phyloP scores from a whole-genome alignment of 2,329 filamentous ascomycete species.

The Hypoxylon sp. region DNA sequence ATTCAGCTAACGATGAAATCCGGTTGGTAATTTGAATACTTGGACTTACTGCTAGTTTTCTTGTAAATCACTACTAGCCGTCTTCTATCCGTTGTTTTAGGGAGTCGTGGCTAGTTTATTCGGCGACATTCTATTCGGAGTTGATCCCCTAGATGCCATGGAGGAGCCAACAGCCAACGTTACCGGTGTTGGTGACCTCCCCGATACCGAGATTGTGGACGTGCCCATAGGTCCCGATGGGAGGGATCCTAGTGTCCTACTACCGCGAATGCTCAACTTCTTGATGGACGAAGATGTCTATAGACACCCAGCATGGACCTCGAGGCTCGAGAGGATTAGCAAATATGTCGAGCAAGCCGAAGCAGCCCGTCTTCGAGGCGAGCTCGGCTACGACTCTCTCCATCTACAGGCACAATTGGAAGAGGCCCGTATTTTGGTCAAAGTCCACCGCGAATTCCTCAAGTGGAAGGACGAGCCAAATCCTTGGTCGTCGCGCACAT shows the following conservation, averaged over 20 bases:
- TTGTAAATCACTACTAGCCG: conserved; percentile 11
- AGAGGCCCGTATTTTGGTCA: conserved; percentile 44
- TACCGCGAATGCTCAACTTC: conserved; percentile 58
- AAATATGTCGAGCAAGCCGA: conserved; percentile 55
- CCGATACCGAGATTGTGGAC: not conserved
- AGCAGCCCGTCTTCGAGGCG: conserved; percentile 43
- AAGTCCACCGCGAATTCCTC: conserved; percentile 40
- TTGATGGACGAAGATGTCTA: conserved; percentile 63
- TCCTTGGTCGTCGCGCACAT: conserved; percentile 43
- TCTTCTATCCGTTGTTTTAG: not conserved
- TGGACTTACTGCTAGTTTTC: conserved; percentile 8
- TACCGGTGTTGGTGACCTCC: too few relatives aligned
- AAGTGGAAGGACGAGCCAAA: conserved; percentile 36
- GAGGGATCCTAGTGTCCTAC: conserved; percentile 53
- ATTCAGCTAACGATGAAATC: conserved; percentile 27
- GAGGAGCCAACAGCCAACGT: not conserved
- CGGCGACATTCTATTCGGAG: not conserved
- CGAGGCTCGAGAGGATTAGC: conserved; percentile 47
- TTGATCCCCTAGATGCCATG: conserved; percentile 6
- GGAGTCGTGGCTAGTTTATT: not conserved
- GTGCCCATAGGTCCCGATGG: conserved; percentile 44
- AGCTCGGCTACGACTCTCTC: conserved; percentile 42
- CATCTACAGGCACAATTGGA: conserved; percentile 39
- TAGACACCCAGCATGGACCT: conserved; percentile 51
- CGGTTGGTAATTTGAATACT: conserved; percentile 16